These are phyloP conservation scores for Aspergillus versicolor DNA, from an alignment of 2,329 filamentous ascomycete species.

Conservation along the genomic window DNA sequence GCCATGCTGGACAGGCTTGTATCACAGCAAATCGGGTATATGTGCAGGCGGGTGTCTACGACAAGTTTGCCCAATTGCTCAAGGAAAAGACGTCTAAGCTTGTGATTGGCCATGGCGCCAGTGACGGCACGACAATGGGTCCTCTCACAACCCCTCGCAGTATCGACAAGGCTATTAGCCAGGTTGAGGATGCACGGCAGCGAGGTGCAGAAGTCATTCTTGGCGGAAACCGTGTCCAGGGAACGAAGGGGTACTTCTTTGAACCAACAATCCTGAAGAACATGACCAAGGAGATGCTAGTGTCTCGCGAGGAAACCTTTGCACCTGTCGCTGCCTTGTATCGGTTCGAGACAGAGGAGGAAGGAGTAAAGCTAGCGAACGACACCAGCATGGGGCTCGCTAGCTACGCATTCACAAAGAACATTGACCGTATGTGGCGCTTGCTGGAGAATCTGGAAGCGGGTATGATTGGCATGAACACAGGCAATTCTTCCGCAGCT, in stretches of 20 bases:
- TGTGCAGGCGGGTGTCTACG: conserved; percentile 45
- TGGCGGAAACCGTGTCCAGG: conserved; percentile 52
- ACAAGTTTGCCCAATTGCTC: conserved; percentile 56
- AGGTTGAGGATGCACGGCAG: conserved; percentile 64
- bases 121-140: conserved; percentile 57
- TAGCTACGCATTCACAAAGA: conserved; percentile 68
- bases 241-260: conserved; percentile 67
- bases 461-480: conserved; percentile 68
- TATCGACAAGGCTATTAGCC: conserved; percentile 55
- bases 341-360: conserved; percentile 65
- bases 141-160: conserved; percentile 59
- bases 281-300: conserved; percentile 58
- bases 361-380: conserved; percentile 61
- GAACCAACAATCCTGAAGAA: conserved; percentile 65
- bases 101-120: conserved; percentile 61
- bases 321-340: conserved; percentile 64
- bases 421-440: conserved; percentile 64
- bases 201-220: conserved; percentile 64
- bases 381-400: conserved; percentile 65
- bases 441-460: conserved; percentile 67
- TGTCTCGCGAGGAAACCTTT: conserved; percentile 63
- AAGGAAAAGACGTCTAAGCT: conserved; percentile 53
- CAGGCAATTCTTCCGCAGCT: conserved; percentile 63
- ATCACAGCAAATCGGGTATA: conserved; percentile 48
- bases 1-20: conserved; percentile 46